Evolutionary conservation across 306 rosid genomes (phyloP).

Genomic region (Coriaria nepalensis): DNA sequence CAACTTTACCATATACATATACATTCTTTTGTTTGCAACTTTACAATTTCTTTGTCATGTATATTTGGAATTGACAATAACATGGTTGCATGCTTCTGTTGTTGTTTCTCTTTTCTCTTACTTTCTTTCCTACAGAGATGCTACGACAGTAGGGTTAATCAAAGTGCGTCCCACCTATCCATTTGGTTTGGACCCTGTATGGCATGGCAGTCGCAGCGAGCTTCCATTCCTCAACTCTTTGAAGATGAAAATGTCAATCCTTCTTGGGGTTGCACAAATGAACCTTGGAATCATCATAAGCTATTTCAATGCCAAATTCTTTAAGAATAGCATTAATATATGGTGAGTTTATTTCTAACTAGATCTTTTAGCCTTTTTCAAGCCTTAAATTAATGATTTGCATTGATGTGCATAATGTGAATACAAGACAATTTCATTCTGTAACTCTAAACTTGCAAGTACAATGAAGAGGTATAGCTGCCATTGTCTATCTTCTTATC

Average conservation of each 20-base stretch:
- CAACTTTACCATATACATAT: too few species aligned
- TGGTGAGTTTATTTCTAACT: slow-evolving; percentile 43
- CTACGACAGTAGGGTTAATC: slow-evolving; percentile 70
- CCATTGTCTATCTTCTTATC: too few species aligned
- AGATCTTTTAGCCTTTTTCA: background rate
- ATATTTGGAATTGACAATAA: background rate
- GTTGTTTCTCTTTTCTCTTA: background rate
- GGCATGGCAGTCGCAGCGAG: slow-evolving; percentile 94
- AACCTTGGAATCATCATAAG: slow-evolving; percentile 89
- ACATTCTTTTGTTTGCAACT: background rate
- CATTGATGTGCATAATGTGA: background rate
- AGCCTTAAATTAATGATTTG: background rate
- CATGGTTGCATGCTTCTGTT: background rate
- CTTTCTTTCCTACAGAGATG: slow-evolving; percentile 36
- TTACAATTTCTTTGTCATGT: slow-evolving; percentile 5
- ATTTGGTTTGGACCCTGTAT: slow-evolving; percentile 93
- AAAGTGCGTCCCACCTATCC: slow-evolving; percentile 76
- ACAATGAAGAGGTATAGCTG: too few species aligned
- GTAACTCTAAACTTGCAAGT: too few species aligned
- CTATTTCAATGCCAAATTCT: slow-evolving; percentile 73
- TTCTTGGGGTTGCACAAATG: slow-evolving; percentile 92
- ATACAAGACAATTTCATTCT: too few species aligned
- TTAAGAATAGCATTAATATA: slow-evolving; percentile 43
- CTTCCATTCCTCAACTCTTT: slow-evolving; percentile 90
- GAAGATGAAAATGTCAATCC: slow-evolving; percentile 99